phyloP scores from a whole-genome alignment of 202 grass and related monocot species.

The Bolboschoenoplectus hybrid region DNA sequence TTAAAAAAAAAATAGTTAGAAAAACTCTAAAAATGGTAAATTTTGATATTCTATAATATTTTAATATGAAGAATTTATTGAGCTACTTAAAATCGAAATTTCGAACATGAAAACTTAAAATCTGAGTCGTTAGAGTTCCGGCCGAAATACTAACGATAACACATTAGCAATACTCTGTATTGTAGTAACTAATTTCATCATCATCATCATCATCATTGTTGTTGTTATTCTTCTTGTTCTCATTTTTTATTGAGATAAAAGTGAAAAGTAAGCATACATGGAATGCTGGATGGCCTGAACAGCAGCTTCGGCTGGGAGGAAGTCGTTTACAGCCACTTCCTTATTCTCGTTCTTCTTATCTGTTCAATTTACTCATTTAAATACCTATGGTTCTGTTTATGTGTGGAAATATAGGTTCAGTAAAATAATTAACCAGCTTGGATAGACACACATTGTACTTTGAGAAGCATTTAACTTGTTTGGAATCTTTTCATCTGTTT shows the following conservation, averaged over 20 bases:
- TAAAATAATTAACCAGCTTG: not conserved
- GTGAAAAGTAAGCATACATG: constrained; percentile 45
- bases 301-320: constrained; percentile 54
- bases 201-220: not conserved
- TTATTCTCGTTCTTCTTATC: constrained; percentile 84
- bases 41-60: too few relatives aligned
- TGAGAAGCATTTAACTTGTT: not conserved
- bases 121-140: too few relatives aligned
- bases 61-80: too few relatives aligned
- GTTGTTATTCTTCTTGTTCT: not conserved
- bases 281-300: constrained; percentile 57
- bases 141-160: too few relatives aligned
- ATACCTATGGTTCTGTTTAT: not conserved
- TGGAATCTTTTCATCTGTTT: not conserved
- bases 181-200: not conserved
- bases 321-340: constrained; percentile 55
- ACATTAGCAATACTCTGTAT: too few relatives aligned
- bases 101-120: too few relatives aligned
- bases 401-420: not conserved
- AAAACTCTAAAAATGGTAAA: too few relatives aligned
- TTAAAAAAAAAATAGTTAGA: too few relatives aligned
- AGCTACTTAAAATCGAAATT: too few relatives aligned
- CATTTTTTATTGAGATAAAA: constrained; percentile 5
- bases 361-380: constrained; percentile 39
- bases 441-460: not conserved